A percentile compares a stretch with the other conserved stretches of the same genome.
These are phyloP conservation scores for Aspergillus sp. DNA, from an alignment of 2,329 filamentous ascomycete species.

Conservation along the genomic window DNA sequence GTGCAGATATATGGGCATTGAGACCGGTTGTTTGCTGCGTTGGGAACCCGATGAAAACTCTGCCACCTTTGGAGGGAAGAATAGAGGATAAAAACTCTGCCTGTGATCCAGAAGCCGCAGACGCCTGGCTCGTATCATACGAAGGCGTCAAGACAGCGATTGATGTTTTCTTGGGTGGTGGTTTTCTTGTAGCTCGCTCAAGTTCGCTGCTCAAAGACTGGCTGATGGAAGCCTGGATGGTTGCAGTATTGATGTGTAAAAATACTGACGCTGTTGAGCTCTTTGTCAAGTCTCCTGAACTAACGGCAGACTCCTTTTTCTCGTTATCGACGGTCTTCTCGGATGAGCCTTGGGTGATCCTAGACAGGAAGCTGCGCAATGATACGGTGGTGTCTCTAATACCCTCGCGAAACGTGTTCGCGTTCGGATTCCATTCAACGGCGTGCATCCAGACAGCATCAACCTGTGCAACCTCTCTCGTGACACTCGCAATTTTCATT, in stretches of 20 bases:
- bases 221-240: conserved; percentile 73
- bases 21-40: conserved; percentile 96
- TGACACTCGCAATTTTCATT: conserved; percentile 81
- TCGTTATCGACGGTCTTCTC: conserved; percentile 41
- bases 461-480: conserved; percentile 85
- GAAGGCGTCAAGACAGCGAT: conserved; percentile 89
- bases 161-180: conserved; percentile 82
- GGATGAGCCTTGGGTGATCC: conserved; percentile 61
- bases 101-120: conserved; percentile 52
- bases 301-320: conserved; percentile 59
- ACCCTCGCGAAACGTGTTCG: conserved; percentile 38
- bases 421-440: conserved; percentile 75
- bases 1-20: conserved; percentile 90
- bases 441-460: conserved; percentile 87
- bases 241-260: conserved; percentile 80
- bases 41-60: conserved; percentile 96
- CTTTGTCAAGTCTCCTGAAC: conserved; percentile 71
- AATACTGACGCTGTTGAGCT: conserved; percentile 78
- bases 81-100: conserved; percentile 85
- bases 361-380: conserved; percentile 76
- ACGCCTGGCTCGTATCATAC: conserved; percentile 74
- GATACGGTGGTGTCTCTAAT: conserved; percentile 55
- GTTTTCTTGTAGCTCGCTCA: conserved; percentile 94
- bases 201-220: conserved; percentile 77
- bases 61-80: conserved; percentile 81